Percentiles rank a stretch among this genome's conserved stretches.
These are phyloP conservation scores for Mycosarcoma maydis DNA, from an alignment of 1,284 basidiomycete species.

Conservation along the genomic window DNA sequence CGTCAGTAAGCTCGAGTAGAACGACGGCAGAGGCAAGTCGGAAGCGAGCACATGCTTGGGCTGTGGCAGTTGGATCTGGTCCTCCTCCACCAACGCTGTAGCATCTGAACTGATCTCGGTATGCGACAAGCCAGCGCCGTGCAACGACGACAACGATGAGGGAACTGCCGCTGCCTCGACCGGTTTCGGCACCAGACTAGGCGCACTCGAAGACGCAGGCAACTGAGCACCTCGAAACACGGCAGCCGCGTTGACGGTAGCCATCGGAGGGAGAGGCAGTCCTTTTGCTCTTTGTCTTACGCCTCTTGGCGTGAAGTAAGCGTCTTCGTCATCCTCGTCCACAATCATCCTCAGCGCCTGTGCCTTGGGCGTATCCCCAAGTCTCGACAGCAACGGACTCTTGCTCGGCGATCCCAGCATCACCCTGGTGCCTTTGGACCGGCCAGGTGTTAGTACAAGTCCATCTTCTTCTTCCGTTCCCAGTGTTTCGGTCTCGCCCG, in stretches of 20 bases:
- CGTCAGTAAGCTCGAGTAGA: slow-evolving; percentile 49
- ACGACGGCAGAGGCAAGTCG: slow-evolving; percentile 45
- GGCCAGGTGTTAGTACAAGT: slow-evolving; percentile 44
- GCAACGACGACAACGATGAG: slow-evolving; percentile 1
- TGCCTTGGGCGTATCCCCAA: slow-evolving; percentile 18
- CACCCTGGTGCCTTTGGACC: slow-evolving; percentile 28
- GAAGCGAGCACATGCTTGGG: slow-evolving; percentile 25
- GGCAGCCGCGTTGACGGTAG: slow-evolving; percentile 38
- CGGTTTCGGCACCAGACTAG: slow-evolving; percentile 1
- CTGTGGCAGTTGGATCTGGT: slow-evolving; percentile 8
- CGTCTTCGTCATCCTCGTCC: slow-evolving; percentile 45
- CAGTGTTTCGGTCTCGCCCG: slow-evolving; percentile 22
- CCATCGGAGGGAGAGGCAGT: slow-evolving; percentile 25
- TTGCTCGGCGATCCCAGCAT: slow-evolving; percentile 35
- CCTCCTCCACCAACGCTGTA: background rate
- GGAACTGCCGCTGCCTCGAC: background rate
- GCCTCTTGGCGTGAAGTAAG: slow-evolving; percentile 35
- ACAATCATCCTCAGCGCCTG: slow-evolving; percentile 24
- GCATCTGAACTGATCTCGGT: slow-evolving; percentile 7
- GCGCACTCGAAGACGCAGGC: slow-evolving; percentile 18
- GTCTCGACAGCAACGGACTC: slow-evolving; percentile 16
- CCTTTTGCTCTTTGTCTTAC: slow-evolving; percentile 41
- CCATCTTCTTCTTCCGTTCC: slow-evolving; percentile 46
- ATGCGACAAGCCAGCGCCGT: background rate
- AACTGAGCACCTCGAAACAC: slow-evolving; percentile 23